A percentile compares a stretch with the other conserved stretches of the same genome.
These are phyloP conservation scores for Rhizopus stolonifer DNA, from an alignment of 371 early-diverging fungal genomes.

Conservation along the genomic window DNA sequence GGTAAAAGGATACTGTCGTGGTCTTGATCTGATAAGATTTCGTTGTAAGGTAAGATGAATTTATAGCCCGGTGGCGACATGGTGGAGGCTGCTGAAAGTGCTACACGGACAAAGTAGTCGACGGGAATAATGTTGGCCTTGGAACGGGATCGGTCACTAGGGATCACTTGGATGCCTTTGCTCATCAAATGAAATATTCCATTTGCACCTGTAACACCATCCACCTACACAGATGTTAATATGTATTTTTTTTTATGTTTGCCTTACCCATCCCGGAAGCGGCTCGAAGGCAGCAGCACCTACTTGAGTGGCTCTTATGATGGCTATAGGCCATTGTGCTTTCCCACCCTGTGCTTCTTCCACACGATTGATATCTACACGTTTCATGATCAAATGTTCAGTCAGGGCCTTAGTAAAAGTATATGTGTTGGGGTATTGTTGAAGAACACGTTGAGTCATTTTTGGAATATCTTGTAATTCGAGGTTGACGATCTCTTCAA, in stretches of 20 bases:
- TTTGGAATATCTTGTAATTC: slow-evolving; percentile 53
- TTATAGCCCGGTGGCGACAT: slow-evolving; percentile 31
- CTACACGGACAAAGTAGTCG: slow-evolving; percentile 42
- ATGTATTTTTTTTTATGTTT: background rate
- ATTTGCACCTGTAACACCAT: slow-evolving; percentile 62
- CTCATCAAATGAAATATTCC: slow-evolving; percentile 36
- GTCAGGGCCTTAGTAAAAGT: slow-evolving; percentile 63
- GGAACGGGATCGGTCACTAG: slow-evolving; percentile 34
- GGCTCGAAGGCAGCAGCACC: slow-evolving; percentile 56
- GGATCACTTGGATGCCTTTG: slow-evolving; percentile 38
- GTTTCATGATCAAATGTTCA: slow-evolving; percentile 56
- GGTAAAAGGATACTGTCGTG: slow-evolving; percentile 28
- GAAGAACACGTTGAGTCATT: slow-evolving; percentile 48
- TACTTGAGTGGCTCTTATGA: slow-evolving; percentile 62
- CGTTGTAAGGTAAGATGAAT: slow-evolving; percentile 48
- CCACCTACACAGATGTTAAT: slow-evolving; percentile 32
- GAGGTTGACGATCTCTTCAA: slow-evolving; percentile 50
- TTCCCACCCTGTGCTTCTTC: slow-evolving; percentile 53
- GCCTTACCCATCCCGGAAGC: slow-evolving; percentile 60
- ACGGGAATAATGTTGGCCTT: slow-evolving; percentile 60
- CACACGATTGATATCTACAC: slow-evolving; percentile 54
- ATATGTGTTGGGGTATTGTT: slow-evolving; percentile 59
- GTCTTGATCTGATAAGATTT: slow-evolving; percentile 26
- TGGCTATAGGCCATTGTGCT: slow-evolving; percentile 54
- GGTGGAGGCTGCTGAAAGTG: slow-evolving; percentile 33